Conservation (phyloP, 352 stramenopile genomes). For the Blastocystis sp. region DNA sequence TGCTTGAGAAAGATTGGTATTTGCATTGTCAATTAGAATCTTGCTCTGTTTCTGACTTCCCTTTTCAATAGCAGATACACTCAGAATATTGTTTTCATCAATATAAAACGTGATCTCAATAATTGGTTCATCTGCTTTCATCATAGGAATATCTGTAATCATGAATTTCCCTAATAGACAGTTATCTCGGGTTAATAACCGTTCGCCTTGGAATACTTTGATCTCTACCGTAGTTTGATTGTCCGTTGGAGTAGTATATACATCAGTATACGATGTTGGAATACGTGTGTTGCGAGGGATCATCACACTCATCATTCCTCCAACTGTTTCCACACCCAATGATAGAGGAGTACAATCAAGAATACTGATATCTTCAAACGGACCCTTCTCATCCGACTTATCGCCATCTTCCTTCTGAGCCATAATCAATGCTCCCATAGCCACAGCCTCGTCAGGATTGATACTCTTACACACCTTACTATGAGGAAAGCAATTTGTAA, state of each 20-base stretch:
- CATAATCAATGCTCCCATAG: slow-evolving; percentile 75
- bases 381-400: neutral
- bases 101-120: slow-evolving; percentile 77
- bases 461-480: slow-evolving; percentile 93
- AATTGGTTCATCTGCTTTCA: slow-evolving; percentile 71
- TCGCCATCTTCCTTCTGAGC: slow-evolving; percentile 34
- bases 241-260: slow-evolving; percentile 79
- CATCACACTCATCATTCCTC: slow-evolving; percentile 90
- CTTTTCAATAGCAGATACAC: slow-evolving; percentile 84
- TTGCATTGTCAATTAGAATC: slow-evolving; percentile 88
- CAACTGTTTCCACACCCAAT: slow-evolving; percentile 90
- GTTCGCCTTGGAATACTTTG: slow-evolving; percentile 80
- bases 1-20: slow-evolving; percentile 78
- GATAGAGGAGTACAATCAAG: slow-evolving; percentile 92
- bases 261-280: slow-evolving; percentile 76
- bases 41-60: slow-evolving; percentile 83
- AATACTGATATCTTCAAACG: slow-evolving; percentile 82
- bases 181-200: slow-evolving; percentile 76
- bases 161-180: slow-evolving; percentile 78
- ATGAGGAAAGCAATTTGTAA: slow-evolving; percentile 88
- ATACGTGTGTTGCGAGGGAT: slow-evolving; percentile 81
- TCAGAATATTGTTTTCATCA: slow-evolving; percentile 81
- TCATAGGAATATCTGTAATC: slow-evolving; percentile 72
- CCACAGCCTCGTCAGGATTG: slow-evolving; percentile 92
- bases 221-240: slow-evolving; percentile 79